Evolutionary conservation across 805 yeast genomes (phyloP).

Genomic region (Blastobotrys peoriensis): DNA sequence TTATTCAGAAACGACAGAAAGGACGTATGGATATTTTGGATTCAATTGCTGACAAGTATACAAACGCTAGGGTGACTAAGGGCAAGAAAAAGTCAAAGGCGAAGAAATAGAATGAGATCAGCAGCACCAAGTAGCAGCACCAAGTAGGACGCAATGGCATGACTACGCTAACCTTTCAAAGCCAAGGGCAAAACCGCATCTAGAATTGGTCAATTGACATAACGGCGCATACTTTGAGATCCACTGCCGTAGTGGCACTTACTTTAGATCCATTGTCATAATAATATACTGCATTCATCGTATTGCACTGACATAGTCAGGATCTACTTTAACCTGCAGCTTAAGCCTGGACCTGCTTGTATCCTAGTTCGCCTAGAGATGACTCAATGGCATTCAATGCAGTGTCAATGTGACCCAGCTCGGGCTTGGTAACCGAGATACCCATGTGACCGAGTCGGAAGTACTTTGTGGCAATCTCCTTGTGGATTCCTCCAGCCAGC

Average conservation of each 20-base stretch:
- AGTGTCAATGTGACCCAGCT: constrained; percentile 48
- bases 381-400: constrained; percentile 28
- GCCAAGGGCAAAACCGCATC: no score
- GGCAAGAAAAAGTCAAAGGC: neutral
- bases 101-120: constrained; percentile 2
- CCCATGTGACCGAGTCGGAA: constrained; percentile 98
- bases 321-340: no score
- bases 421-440: constrained; percentile 55
- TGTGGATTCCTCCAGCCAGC: constrained; percentile 87
- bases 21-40: constrained; percentile 17
- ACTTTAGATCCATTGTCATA: no score
- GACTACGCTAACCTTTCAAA: no score
- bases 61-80: no score
- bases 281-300: no score
- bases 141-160: no score
- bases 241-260: no score
- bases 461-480: constrained; percentile 70
- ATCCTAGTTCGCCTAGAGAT: constrained; percentile 5
- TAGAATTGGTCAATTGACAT: neutral
- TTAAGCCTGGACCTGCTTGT: no score
- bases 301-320: no score
- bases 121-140: no score
- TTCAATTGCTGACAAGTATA: neutral
- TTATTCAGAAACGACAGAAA: constrained; percentile 30
- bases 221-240: neutral